phyloP scores from a whole-genome alignment of 768 basidiomycete genomes.

The Mycena sanguinolenta region DNA sequence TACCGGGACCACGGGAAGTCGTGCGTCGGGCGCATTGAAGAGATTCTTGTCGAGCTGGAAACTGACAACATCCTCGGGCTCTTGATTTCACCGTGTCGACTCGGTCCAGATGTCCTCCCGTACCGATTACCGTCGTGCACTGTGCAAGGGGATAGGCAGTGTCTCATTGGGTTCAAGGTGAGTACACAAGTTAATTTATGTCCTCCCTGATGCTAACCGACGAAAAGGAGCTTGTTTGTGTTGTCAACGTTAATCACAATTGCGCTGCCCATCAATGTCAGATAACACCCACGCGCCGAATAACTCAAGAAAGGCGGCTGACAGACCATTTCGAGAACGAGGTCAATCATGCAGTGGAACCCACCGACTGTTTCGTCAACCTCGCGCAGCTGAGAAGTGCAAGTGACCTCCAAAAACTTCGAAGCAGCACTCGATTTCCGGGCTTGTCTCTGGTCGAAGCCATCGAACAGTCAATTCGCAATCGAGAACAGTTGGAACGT shows the following conservation, averaged over 20 bases:
- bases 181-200: no score
- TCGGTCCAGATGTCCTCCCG: background rate
- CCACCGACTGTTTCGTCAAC: background rate
- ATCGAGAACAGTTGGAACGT: background rate
- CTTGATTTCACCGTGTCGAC: background rate
- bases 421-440: background rate
- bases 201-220: no score
- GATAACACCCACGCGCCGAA: background rate
- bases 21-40: background rate
- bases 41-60: background rate
- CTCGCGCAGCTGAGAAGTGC: slow-evolving; percentile 1
- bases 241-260: slow-evolving; percentile 10
- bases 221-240: background rate
- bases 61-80: background rate
- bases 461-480: background rate
- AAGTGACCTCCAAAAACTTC: background rate
- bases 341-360: background rate
- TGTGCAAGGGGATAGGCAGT: background rate
- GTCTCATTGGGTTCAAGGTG: slow-evolving; percentile 6
- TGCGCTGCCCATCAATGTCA: slow-evolving; percentile 7
- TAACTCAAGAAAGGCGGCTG: background rate
- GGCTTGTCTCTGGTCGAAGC: background rate
- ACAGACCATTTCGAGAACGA: background rate
- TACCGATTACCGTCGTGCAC: background rate
- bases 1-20: background rate